Percentiles rank a stretch among this genome's conserved stretches.
Evolutionary conservation across 2,329 filamentous ascomycete genomes (phyloP).

Genomic region (Talaromyces sp.): DNA sequence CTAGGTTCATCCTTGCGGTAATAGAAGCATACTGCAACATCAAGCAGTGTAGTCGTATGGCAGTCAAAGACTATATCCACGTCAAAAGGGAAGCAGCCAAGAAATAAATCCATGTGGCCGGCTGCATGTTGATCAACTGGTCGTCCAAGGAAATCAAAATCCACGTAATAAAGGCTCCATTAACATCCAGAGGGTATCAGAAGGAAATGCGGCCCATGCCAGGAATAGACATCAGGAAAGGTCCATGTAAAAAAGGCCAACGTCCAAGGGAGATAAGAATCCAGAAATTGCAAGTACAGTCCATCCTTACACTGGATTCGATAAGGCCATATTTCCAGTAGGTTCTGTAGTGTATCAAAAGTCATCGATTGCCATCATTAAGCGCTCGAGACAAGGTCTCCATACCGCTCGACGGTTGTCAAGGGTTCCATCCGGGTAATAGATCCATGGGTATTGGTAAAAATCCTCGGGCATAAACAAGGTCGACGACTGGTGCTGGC

Average conservation of each 20-base stretch:
- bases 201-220: not conserved
- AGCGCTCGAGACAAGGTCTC: conserved; percentile 33
- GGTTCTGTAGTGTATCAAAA: conserved; percentile 1
- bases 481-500: conserved; percentile 15
- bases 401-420: conserved; percentile 37
- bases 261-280: not conserved
- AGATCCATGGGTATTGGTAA: conserved; percentile 24
- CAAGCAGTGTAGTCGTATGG: conserved; percentile 4
- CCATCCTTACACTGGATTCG: conserved; percentile 17
- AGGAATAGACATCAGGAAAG: conserved; percentile 5
- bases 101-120: not conserved
- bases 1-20: not conserved
- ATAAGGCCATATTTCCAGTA: conserved; percentile 14
- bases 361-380: conserved; percentile 22
- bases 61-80: not conserved
- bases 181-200: conserved; percentile 15
- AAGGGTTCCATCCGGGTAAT: conserved; percentile 11
- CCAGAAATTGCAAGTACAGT: conserved; percentile 12
- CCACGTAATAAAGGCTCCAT: conserved; percentile 14
- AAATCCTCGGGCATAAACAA: conserved; percentile 27
- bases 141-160: not conserved
- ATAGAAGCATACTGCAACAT: conserved; percentile 14
- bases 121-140: not conserved
- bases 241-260: not conserved
- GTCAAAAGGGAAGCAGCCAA: not conserved